Percentiles rank a stretch among this genome's conserved stretches.
Conservation (phyloP, 345 rosid genomes). For the Noccaea caerulescens region DNA sequence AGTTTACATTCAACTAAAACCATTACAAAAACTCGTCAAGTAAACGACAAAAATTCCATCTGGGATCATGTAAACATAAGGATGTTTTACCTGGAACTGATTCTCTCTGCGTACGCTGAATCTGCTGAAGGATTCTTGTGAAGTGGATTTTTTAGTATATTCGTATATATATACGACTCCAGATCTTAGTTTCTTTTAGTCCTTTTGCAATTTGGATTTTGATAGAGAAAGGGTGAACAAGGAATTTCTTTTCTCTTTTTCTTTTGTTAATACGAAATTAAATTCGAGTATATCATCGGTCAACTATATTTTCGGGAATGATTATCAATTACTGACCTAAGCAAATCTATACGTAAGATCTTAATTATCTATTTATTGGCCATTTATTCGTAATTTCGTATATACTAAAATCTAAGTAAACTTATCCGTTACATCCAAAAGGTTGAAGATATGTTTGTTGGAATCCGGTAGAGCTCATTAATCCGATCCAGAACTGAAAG, state of each 20-base stretch:
- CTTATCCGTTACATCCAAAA: no score
- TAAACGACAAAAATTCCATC: background rate
- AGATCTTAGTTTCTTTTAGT: background rate
- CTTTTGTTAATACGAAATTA: background rate
- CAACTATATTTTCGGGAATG: background rate
- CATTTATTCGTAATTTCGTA: no score
- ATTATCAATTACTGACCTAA: background rate
- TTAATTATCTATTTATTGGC: background rate
- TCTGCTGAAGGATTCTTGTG: background rate
- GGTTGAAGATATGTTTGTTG: no score
- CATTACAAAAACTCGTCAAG: background rate
- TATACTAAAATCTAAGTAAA: no score
- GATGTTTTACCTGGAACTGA: background rate
- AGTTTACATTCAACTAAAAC: background rate
- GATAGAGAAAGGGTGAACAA: background rate
- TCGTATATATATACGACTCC: background rate
- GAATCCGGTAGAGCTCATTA: no score
- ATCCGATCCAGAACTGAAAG: no score
- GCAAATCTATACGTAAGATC: background rate
- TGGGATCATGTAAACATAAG: background rate
- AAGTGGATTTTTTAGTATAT: background rate
- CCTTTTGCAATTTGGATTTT: background rate
- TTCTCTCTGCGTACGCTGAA: constrained; percentile 7
- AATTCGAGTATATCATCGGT: background rate
- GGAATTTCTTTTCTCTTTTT: background rate